Base-by-base conservation (phyloP, 2,329 filamentous ascomycete genomes). In the Herpotrichia juniperi region DNA sequence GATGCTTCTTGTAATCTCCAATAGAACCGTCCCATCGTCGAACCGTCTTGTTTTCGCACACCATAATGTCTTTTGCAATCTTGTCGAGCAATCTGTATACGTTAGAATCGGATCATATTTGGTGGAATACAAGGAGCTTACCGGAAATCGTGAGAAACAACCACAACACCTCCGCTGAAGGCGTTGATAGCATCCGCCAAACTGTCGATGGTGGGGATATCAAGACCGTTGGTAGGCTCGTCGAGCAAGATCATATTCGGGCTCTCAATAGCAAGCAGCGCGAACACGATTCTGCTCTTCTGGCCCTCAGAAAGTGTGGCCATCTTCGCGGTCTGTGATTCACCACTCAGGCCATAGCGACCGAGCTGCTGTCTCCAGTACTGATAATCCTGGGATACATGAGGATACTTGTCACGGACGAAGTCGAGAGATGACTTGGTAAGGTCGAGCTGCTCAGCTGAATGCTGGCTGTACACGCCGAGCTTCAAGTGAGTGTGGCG, bases 311-410 rank as follows among this genome's bases (percentile, higher is more conserved):
- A 97, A 63, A 99, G 82, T 14, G 94, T 99, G 58, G 94, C 96
- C 88, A 99, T 99, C 73, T 97, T 84, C 42, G 94, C 91, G 43
- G 94, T 99, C 83, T 99, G 96, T 26, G 91, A 82, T 58, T 97
- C 92, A 75, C 96, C 96, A 52, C 86, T 89, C 60, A 99, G 85
- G 74, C 96, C 96, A 76, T 99, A 99, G 62, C 88, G 86, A 69
- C 94, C 94, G 31, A 99, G 90, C 81, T 96, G 92, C 79, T 97
- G 93, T 73, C 94, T 87, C 94, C 94, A 99, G 86, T 94, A 99
- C 81, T 99, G 94, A 83, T 96, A 96, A 75, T 99, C 94, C 76
- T 99, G 94, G 48, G 87, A 92, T 79, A 93, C 91, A 60, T 87
- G 82, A 37, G 82, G 77, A 81, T 96, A 97, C 83, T 93, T 96